These are phyloP conservation scores for Rugonectria rugulosa DNA, from an alignment of 2,329 filamentous ascomycete genomes.

Conservation along the genomic window DNA sequence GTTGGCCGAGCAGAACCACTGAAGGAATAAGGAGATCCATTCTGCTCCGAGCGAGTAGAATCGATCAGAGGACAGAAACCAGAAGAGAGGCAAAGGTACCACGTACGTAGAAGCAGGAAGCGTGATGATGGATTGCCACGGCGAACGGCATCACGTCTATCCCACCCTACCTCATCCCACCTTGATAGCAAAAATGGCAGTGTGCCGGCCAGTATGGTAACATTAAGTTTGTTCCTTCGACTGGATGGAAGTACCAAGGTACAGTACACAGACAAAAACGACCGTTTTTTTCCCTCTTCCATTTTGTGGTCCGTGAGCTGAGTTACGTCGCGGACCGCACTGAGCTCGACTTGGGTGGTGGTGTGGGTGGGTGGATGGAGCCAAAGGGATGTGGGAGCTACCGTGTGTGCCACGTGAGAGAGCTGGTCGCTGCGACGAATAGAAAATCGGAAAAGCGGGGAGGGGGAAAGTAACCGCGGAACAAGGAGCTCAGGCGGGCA, in stretches of 20 bases:
- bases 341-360: background rate
- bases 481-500: constrained; percentile 13
- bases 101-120: too few species aligned
- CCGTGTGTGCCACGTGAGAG: constrained; percentile 16
- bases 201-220: constrained; percentile 1
- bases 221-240: background rate
- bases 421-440: background rate
- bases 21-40: constrained; percentile 4
- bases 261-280: background rate
- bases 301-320: background rate
- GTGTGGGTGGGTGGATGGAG: background rate
- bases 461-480: constrained; percentile 1
- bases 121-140: background rate
- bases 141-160: background rate
- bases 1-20: constrained; percentile 5
- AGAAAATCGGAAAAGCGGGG: constrained; percentile 5
- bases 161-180: background rate
- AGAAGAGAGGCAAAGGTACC: too few species aligned
- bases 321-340: background rate
- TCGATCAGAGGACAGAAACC: background rate
- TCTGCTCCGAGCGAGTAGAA: background rate
- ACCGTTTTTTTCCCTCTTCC: background rate
- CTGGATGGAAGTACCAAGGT: background rate
- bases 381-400: constrained; percentile 13
- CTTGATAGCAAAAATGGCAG: background rate